Base-by-base conservation (phyloP, 352 stramenopile genomes). In the Globisporangium heterothallicum region DNA sequence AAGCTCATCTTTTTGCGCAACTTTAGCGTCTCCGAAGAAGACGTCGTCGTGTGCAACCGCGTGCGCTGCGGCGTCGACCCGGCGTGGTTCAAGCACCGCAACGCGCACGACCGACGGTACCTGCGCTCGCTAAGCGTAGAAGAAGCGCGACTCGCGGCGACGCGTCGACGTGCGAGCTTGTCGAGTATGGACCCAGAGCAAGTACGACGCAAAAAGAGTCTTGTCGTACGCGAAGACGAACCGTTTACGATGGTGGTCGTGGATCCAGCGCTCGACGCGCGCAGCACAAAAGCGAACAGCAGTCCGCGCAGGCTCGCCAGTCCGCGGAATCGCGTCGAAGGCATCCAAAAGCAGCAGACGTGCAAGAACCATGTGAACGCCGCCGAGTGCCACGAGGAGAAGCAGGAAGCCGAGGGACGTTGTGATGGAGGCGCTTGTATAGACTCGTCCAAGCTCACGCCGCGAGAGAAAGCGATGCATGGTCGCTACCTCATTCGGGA, bases 1-100 rank as follows among this genome's bases (percentile, higher is more conserved):
- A 81, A 78, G 38, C 68, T 86, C 22, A 51, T 82, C 10, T 63
- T 86, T 19, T 64, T 86, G 48, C 75, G 72, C 47, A 76, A 82
- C 49, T 84, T 86, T 45, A 86, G 72, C 51, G 70, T 86, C 27
- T 46, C 70, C 49, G 75, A 86, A 51, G 53, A 84, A 57, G 72
- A 86, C 60, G 64, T 86, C 41, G 75, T 86, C 35, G 67, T 86
- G 60, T 86, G 75, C 63, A 86, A 86, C 64, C 74, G 75, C 49
- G 72, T 84, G 48, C 75, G 75, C 51, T 78, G 65, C 49, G 72
- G 72, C 52, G 56, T 82, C 1, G 72, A 79, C 53, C 75, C 75
- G 3, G 58, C 53, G 24, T 68, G 55, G 49, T 64, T 86, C 48
- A 68, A 65, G 22, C 66, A 68, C 45, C 68, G 73, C n/a, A 64